Evolutionary conservation across 345 rosid species (phyloP), one percentile per base, ranked within the genome.

Genomic region (Lepidium sativum): DNA sequence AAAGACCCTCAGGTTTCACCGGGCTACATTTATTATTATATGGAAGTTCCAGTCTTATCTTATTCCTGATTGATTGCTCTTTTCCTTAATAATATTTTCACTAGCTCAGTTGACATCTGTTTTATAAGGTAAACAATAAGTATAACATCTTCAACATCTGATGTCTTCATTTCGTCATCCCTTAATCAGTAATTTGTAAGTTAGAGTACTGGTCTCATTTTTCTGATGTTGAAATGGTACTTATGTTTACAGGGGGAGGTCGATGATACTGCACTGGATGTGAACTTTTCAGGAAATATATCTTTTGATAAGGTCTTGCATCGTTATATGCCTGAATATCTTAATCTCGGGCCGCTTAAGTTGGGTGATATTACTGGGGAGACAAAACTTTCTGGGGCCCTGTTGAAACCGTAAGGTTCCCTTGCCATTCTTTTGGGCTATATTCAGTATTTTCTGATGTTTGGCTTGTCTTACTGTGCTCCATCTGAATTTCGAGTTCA

Each of bases 301-400:
- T 82, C 81, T 43, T 80, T 84, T 74, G 96, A 92, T 68, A 87
- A 83, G 78, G 84, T 89, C 49, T 70, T 86, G 84, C 71, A 79
- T 67, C 84, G 97, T 38, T 92, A 87, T 66, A 55, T 87, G 37
- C 96, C 96, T 3, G 87, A 75, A 63, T 69, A 89, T 79, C 84
- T 83, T 52, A 86, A 79, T 68, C 71, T 79, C 21, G 76, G 81
- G 72, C 83, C 88, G 3, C 77, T 87, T 49, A 89, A 87, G 64
- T 78, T 89, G 74, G 98, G 97, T 65, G 94, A 89, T 76, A 73
- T 92, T 73, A 80, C 84, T 47, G 98, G 98, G 80, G 98, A 92
- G 72, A 87, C 97, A 40, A 92, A 89, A 73, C 80, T 92, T 74
- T 89, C 98, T 54, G 98, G 98, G 58, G 82, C 97, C 45, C 92